Conservation (phyloP, 2,329 filamentous ascomycete genomes). For the Cladosporium sp. region DNA sequence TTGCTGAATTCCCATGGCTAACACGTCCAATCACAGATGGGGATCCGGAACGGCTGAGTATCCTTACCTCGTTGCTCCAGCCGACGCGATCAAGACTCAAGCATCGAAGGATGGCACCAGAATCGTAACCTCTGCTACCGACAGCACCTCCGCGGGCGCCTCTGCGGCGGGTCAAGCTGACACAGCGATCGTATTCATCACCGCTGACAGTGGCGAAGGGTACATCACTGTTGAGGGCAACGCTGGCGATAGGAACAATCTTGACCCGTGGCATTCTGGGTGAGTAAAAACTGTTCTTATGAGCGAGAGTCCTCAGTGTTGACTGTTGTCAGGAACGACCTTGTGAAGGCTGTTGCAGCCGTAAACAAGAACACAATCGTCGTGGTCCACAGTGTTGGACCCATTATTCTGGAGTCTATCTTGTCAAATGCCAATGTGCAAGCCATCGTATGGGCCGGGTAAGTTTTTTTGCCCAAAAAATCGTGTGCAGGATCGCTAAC, state of each 20-base stretch:
- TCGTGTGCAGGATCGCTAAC: not conserved
- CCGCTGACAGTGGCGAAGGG: slow-evolving; percentile 47
- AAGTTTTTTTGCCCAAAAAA: not conserved
- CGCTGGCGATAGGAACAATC: slow-evolving; percentile 37
- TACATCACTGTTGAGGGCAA: slow-evolving; percentile 42
- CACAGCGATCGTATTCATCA: slow-evolving; percentile 55
- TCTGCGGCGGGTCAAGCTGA: slow-evolving; percentile 22
- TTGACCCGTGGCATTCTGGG: slow-evolving; percentile 41
- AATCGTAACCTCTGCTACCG: slow-evolving; percentile 22
- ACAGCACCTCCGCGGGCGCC: slow-evolving; percentile 27
- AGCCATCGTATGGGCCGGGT: slow-evolving; percentile 39
- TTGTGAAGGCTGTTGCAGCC: slow-evolving; percentile 39
- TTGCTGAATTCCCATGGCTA: not conserved
- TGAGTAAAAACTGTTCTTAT: not conserved
- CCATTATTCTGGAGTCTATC: slow-evolving; percentile 39
- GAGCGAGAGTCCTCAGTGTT: not conserved
- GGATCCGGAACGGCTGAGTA: slow-evolving; percentile 39
- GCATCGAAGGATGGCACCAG: slow-evolving; percentile 29
- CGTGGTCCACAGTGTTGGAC: slow-evolving; percentile 40
- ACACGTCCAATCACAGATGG: slow-evolving; percentile 19
- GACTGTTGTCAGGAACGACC: slow-evolving; percentile 14
- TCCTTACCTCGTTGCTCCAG: slow-evolving; percentile 36
- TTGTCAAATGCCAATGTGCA: slow-evolving; percentile 40
- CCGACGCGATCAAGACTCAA: slow-evolving; percentile 38
- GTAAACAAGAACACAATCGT: slow-evolving; percentile 13